Evolutionary conservation across 331 rosid species (phyloP).

Genomic region (Arachis monticola): DNA sequence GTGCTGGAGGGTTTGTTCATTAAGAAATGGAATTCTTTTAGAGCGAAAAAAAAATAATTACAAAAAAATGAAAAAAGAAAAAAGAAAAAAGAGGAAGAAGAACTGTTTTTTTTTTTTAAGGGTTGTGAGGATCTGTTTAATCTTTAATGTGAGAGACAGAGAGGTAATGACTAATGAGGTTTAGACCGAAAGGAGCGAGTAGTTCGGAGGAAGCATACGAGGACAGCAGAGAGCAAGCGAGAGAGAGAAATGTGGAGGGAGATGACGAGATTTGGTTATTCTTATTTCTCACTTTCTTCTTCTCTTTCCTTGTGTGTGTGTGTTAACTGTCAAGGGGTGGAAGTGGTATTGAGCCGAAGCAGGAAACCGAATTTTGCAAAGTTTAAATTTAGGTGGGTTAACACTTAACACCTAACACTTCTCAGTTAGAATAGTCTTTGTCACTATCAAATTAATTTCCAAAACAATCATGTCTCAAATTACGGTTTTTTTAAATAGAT

Average conservation of each 20-base stretch:
- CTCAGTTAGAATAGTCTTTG: too few species aligned
- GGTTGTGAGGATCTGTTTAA: slow-evolving; percentile 38
- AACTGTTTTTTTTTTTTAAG: background rate
- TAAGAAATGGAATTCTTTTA: slow-evolving; percentile 7
- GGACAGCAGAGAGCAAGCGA: slow-evolving; percentile 6
- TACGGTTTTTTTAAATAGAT: too few species aligned
- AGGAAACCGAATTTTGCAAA: too few species aligned
- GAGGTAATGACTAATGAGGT: slow-evolving; percentile 9
- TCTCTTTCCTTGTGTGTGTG: too few species aligned
- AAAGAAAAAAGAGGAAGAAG: too few species aligned
- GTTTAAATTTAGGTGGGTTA: too few species aligned
- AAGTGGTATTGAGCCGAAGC: too few species aligned
- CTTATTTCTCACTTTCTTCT: background rate
- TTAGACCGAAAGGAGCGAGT: slow-evolving; percentile 44
- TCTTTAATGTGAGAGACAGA: slow-evolving; percentile 24
- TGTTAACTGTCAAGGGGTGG: too few species aligned
- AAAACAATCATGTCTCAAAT: too few species aligned
- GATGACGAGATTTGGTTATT: slow-evolving; percentile 39
- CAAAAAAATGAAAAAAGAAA: too few species aligned
- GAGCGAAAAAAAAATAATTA: background rate
- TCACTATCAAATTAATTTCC: too few species aligned
- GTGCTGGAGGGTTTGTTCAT: slow-evolving; percentile 51
- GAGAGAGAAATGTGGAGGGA: slow-evolving; percentile 22
- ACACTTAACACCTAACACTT: too few species aligned
- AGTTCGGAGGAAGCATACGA: slow-evolving; percentile 38